Base-by-base conservation (phyloP, 2,329 filamentous ascomycete genomes). In the Colletotrichum abscissum region DNA sequence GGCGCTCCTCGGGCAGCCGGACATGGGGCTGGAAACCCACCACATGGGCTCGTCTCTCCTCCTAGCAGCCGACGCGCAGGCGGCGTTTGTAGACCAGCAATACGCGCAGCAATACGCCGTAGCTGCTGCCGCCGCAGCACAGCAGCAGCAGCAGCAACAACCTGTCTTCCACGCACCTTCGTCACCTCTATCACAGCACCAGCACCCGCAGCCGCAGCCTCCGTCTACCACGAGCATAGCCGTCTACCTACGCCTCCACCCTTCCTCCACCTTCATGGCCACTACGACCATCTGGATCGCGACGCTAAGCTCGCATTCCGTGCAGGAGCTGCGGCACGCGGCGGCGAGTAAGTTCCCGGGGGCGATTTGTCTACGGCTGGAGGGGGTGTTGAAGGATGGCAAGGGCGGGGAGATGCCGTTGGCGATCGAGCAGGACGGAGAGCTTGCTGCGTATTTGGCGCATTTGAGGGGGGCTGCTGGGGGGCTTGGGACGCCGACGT, bases 361-460 rank as follows among this genome's bases (percentile, higher is more conserved):
- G 7, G 87, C 88, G 0, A 78, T 88, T 16, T 89, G 92, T 63
- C 82, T 88, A 42, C 88, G 87, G 33, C 86, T 95, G 19, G 90
- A 94, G 77, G 93, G 93, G 2, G 82, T 94, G 30, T 86, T 94
- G 63, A 90, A 88, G 77, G 87, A 90, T 77, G 86, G 83, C 16
- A 86, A 86, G 75, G 91, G 89, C 5, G 86, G 86, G 63, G 92
- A 94, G 78, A 85, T 93, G 57, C 85, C 85, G 19, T 88, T 94
- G 77, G 83, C 87, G 68, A 92, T 96, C 76, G 91, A 92, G 67
- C 88, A 91, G 54, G 92, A 95, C 77, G 89, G 91, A 74, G 93
- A 96, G 82, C 80, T 97, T 74, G 88, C 88, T 72, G 92, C 92
- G 0, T 96, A 95, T 81, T 81, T 97, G 76, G 86, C 88, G 59